These are phyloP conservation scores for Fusarium sp. DNA, from an alignment of 2,329 filamentous ascomycete genomes.

Conservation along the genomic window DNA sequence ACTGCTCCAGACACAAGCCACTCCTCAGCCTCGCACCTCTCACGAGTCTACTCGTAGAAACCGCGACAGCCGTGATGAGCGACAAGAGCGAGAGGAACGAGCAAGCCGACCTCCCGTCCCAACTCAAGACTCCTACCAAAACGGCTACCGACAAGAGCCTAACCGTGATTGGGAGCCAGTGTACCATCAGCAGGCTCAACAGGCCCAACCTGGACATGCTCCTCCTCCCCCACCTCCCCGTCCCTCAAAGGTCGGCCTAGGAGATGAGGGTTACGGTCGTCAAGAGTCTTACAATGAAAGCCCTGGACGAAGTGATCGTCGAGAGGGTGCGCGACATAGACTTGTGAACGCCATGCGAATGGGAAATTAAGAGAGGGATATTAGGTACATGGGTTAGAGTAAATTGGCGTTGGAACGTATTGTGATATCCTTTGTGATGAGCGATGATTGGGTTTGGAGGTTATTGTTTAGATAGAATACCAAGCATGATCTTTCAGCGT, in stretches of 20 bases:
- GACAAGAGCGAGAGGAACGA: conserved; percentile 35
- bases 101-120: conserved; percentile 33
- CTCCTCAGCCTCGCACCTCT: conserved; percentile 18
- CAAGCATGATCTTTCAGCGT: conserved; percentile 1
- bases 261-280: conserved; percentile 50
- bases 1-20: conserved; percentile 28
- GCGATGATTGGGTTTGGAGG: conserved; percentile 19
- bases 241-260: conserved; percentile 52
- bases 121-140: conserved; percentile 36
- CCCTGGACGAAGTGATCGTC: conserved; percentile 38
- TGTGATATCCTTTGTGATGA: conserved; percentile 35
- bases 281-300: conserved; percentile 40
- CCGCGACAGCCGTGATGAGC: conserved; percentile 43
- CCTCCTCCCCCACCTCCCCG: conserved; percentile 53
- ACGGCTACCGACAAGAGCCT: conserved; percentile 39
- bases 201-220: conserved; percentile 37
- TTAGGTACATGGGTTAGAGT: conserved; percentile 8
- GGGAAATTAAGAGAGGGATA: conserved; percentile 30
- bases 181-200: conserved; percentile 35
- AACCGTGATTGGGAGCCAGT: conserved; percentile 48
- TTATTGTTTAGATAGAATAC: conserved; percentile 27
- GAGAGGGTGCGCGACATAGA: conserved; percentile 50
- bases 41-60: conserved; percentile 40
- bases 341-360: conserved; percentile 51
- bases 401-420: conserved; percentile 33